A percentile compares a stretch with the other conserved stretches of the same genome.
Evolutionary conservation across 2,329 filamentous ascomycete species (phyloP).

Genomic region (Clarireedia hainanense): DNA sequence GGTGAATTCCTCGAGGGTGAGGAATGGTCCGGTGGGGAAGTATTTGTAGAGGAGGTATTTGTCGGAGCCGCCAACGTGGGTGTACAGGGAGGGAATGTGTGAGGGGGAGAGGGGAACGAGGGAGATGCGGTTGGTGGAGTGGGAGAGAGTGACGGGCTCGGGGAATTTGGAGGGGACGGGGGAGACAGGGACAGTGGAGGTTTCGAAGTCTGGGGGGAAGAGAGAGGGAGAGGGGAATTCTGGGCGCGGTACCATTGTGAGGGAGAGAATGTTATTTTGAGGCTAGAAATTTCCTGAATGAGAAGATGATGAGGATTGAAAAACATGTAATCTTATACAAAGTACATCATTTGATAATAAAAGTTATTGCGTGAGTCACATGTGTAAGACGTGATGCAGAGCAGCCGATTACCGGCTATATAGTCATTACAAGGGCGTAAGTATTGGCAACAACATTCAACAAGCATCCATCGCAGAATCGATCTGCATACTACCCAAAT

Average conservation of each 20-base stretch:
- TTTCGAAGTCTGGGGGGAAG: conserved; percentile 2
- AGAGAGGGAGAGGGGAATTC: background rate
- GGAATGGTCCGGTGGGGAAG: conserved; percentile 32
- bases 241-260: background rate
- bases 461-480: no score
- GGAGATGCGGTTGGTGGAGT: conserved; percentile 11
- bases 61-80: conserved; percentile 13
- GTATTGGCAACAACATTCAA: no score
- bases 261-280: background rate
- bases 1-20: conserved; percentile 26
- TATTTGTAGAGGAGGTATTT: conserved; percentile 35
- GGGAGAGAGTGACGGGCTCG: conserved; percentile 3
- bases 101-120: conserved; percentile 14
- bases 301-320: no score
- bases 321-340: no score
- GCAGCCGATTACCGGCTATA: no score
- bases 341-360: no score
- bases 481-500: no score
- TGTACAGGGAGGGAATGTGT: conserved; percentile 19
- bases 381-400: no score
- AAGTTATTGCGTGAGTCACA: no score
- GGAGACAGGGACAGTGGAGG: background rate
- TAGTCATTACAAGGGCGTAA: no score
- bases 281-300: no score
- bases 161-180: background rate